A percentile compares a stretch with the other conserved stretches of the same genome.
Conservation (phyloP, 1,139 yeast genomes). For the Saccharomyces hybrid region DNA sequence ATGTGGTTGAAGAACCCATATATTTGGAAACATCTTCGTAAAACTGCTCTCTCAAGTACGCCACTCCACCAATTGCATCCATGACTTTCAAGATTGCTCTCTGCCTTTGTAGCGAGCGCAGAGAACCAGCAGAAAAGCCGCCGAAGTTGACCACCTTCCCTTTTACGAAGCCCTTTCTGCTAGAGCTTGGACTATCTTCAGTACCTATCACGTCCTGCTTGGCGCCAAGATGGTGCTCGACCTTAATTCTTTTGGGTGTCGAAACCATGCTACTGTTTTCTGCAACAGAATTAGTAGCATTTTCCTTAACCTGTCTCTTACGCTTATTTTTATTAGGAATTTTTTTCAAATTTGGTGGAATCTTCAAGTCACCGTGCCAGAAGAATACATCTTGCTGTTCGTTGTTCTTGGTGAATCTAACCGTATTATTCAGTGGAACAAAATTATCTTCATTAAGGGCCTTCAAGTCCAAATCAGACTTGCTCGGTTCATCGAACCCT, state of each 20-base stretch:
- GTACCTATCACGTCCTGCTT: not conserved
- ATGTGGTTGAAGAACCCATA: slow-evolving; percentile 24
- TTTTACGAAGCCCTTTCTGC: not conserved
- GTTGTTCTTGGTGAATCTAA: slow-evolving; percentile 20
- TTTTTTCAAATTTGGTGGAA: slow-evolving; percentile 16
- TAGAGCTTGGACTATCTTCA: not conserved
- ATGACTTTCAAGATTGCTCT: slow-evolving; percentile 27
- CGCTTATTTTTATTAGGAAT: slow-evolving; percentile 12
- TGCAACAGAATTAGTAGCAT: not conserved
- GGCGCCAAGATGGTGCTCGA: not conserved
- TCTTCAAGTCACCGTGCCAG: slow-evolving; percentile 29
- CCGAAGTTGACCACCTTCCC: slow-evolving; percentile 16
- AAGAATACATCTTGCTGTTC: slow-evolving; percentile 23
- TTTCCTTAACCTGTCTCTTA: slow-evolving; percentile 12
- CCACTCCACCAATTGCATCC: slow-evolving; percentile 25
- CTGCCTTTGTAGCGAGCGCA: slow-evolving; percentile 30
- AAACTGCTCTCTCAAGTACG: slow-evolving; percentile 26
- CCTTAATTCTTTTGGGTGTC: slow-evolving; percentile 2
- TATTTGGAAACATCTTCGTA: slow-evolving; percentile 26
- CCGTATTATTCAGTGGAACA: slow-evolving; percentile 25
- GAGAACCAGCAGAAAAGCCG: slow-evolving; percentile 30
- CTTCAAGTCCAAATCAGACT: slow-evolving; percentile 10
- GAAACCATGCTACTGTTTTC: not conserved
- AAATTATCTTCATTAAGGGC: slow-evolving; percentile 17
- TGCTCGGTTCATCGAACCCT: not conserved